Evolutionary conservation across 352 stramenopile genomes (phyloP).

Genomic region (Phytophthora crassamura): DNA sequence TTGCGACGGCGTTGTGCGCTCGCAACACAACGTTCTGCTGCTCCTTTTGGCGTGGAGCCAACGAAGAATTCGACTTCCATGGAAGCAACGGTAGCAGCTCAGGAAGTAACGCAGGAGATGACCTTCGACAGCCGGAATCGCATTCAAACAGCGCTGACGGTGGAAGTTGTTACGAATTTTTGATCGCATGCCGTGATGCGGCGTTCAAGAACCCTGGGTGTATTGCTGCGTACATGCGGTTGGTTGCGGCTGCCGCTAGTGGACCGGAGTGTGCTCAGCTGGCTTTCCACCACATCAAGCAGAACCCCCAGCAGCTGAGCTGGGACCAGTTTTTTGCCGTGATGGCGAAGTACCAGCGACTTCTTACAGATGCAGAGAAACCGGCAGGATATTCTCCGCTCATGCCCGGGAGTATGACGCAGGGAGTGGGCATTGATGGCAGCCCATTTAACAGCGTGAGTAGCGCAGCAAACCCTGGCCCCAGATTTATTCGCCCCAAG

Average conservation of each 20-base stretch:
- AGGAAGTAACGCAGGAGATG: slow-evolving; percentile 29
- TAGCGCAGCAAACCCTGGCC: slow-evolving; percentile 42
- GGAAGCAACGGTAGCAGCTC: slow-evolving; percentile 35
- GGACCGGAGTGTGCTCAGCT: slow-evolving; percentile 76
- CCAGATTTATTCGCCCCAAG: slow-evolving; percentile 81
- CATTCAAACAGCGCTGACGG: slow-evolving; percentile 30
- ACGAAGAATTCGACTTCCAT: slow-evolving; percentile 44
- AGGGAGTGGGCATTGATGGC: slow-evolving; percentile 38
- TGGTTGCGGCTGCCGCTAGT: slow-evolving; percentile 71
- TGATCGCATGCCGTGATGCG: slow-evolving; percentile 73
- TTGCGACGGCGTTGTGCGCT: slow-evolving; percentile 68
- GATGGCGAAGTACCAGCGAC: slow-evolving; percentile 85
- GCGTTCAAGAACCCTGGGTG: slow-evolving; percentile 81
- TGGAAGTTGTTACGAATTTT: slow-evolving; percentile 66
- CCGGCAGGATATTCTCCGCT: slow-evolving; percentile 44
- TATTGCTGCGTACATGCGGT: slow-evolving; percentile 74
- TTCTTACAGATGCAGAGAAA: slow-evolving; percentile 79
- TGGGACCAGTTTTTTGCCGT: slow-evolving; percentile 89
- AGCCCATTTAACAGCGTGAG: slow-evolving; percentile 33
- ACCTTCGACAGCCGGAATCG: slow-evolving; percentile 29
- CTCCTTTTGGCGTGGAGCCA: slow-evolving; percentile 64
- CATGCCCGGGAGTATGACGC: slow-evolving; percentile 40
- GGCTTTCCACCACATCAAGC: slow-evolving; percentile 89
- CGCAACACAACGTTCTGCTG: slow-evolving; percentile 62
- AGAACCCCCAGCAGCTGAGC: slow-evolving; percentile 78